Conservation (phyloP, 2,329 filamentous ascomycete species). For the Cytospora schulzeri region DNA sequence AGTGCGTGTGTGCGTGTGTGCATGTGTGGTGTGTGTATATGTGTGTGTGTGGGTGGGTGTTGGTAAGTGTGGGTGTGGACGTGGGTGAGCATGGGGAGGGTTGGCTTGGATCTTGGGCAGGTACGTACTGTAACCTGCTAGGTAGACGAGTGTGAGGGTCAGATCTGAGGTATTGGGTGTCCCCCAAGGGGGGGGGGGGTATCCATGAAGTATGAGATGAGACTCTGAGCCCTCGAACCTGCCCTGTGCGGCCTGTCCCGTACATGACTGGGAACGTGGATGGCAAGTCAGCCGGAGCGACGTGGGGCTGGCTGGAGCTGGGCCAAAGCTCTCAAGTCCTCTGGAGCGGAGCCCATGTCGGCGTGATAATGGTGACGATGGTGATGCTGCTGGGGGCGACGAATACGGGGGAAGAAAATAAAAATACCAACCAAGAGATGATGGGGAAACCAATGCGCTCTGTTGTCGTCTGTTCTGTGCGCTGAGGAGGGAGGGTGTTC, state of each 20-base stretch:
- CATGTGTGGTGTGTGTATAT: not conserved
- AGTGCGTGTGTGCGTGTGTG: not conserved
- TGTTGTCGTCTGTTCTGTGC: not conserved
- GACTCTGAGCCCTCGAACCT: constrained; percentile 5
- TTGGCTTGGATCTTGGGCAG: not conserved
- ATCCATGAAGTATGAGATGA: constrained; percentile 1
- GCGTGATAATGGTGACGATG: not conserved
- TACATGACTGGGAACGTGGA: constrained; percentile 12
- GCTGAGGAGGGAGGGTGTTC: not conserved
- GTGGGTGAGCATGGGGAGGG: not conserved
- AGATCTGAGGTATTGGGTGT: constrained; percentile 18
- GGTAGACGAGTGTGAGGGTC: constrained; percentile 13
- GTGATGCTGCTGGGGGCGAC: not conserved
- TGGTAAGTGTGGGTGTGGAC: too few relatives aligned
- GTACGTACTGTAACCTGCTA: not conserved
- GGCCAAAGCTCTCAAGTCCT: not conserved
- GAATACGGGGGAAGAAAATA: not conserved
- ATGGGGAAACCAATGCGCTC: not conserved
- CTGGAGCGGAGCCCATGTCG: not conserved
- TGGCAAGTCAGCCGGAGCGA: constrained; percentile 2
- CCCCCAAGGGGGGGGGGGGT: not conserved
- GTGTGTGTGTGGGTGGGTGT: not conserved
- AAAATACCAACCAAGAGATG: too few relatives aligned
- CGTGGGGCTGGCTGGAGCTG: constrained; percentile 10
- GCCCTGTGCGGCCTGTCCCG: constrained; percentile 19